A percentile compares a stretch with the other conserved stretches of the same genome.
These are phyloP conservation scores for Oryza coarctata DNA, from an alignment of 176 grass and related monocot genomes.

Conservation along the genomic window DNA sequence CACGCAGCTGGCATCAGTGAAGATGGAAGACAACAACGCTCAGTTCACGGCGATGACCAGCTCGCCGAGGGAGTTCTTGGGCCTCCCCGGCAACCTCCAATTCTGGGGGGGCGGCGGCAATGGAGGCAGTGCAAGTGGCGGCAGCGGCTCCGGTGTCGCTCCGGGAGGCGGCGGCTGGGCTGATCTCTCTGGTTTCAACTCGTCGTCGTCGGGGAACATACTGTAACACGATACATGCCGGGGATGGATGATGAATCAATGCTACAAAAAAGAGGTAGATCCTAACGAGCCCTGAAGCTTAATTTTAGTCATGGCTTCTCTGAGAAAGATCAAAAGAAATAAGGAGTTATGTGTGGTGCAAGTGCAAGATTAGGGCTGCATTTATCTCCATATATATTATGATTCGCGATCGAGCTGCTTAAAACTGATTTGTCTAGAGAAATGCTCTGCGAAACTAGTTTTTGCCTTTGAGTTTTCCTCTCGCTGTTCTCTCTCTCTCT, in stretches of 20 bases:
- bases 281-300: conserved; percentile 62
- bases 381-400: not conserved
- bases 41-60: conserved; percentile 30
- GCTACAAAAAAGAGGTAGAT: conserved; percentile 42
- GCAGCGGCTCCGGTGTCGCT: not conserved
- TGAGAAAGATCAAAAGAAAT: conserved; percentile 30
- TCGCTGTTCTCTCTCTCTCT: conserved; percentile 11
- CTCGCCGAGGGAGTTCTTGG: conserved; percentile 63
- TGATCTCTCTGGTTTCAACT: conserved; percentile 70
- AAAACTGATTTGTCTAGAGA: conserved; percentile 20
- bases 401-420: conserved; percentile 13
- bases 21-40: conserved; percentile 68
- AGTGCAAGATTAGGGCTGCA: conserved; percentile 39
- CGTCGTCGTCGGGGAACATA: conserved; percentile 66
- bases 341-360: conserved; percentile 35
- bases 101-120: conserved; percentile 52
- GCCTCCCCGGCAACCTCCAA: conserved; percentile 57
- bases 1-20: conserved; percentile 67
- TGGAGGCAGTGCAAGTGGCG: not conserved
- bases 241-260: conserved; percentile 3
- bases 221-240: conserved; percentile 34
- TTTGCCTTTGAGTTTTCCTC: conserved; percentile 30
- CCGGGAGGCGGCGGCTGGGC: conserved; percentile 40
- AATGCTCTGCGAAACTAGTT: conserved; percentile 40
- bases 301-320: conserved; percentile 76